These are phyloP conservation scores for Sporothrix schenckii DNA, from an alignment of 2,329 filamentous ascomycete species.

Conservation along the genomic window DNA sequence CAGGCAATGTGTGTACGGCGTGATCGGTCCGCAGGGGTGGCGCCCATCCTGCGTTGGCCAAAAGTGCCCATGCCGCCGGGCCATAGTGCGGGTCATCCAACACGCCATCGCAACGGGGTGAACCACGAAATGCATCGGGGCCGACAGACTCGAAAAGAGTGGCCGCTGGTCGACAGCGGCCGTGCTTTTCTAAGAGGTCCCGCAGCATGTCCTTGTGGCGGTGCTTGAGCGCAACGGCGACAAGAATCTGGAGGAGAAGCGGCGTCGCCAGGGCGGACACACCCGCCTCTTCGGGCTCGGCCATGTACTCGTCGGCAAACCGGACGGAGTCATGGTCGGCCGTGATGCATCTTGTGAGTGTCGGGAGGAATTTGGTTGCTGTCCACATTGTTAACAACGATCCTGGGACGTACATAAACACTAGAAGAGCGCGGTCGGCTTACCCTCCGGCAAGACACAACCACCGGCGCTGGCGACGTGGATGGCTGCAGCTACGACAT, in stretches of 20 bases:
- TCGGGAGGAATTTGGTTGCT: slow-evolving; percentile 6
- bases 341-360: slow-evolving; percentile 20
- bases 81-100: slow-evolving; percentile 22
- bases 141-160: not conserved
- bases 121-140: not conserved
- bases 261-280: slow-evolving; percentile 9
- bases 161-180: not conserved
- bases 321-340: not conserved
- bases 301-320: slow-evolving; percentile 18
- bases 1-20: not conserved
- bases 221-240: slow-evolving; percentile 22
- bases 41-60: slow-evolving; percentile 12
- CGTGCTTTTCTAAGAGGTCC: not conserved
- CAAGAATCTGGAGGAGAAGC: slow-evolving; percentile 18
- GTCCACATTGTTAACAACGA: not conserved
- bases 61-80: not conserved
- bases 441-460: not conserved
- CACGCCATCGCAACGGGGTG: not conserved
- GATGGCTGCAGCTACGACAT: slow-evolving; percentile 24
- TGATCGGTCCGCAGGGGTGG: not conserved
- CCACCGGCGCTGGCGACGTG: not conserved
- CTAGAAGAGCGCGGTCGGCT: not conserved
- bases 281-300: not conserved
- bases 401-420: not conserved
- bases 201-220: slow-evolving; percentile 8